phyloP scores from a whole-genome alignment of 164 flowering plant species.

The Dillenia turbinata region DNA sequence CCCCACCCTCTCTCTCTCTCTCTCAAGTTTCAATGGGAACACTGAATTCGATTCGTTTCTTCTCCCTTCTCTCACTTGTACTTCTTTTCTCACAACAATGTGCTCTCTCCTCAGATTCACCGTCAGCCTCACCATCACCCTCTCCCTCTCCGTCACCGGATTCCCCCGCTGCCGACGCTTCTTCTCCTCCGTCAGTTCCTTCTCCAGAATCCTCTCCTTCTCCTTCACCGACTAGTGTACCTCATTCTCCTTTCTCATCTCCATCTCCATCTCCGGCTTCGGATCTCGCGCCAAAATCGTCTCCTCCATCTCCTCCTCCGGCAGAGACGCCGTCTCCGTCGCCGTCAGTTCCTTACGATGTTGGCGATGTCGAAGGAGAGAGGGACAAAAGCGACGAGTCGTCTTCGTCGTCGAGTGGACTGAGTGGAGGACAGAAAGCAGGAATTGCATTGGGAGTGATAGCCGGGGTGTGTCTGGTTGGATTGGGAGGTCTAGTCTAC shows the following conservation, averaged over 20 bases:
- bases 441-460: conserved; percentile 33
- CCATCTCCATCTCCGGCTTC: conserved; percentile 4
- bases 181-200: conserved; percentile 7
- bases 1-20: not conserved
- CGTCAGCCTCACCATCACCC: conserved; percentile 2
- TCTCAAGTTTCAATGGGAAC: not conserved
- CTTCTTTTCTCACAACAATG: conserved; percentile 6
- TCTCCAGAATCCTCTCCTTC: not conserved
- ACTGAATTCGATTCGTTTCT: not conserved
- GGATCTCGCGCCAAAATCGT: not conserved
- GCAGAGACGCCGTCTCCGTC: not conserved
- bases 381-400: no score
- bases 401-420: conserved; percentile 11
- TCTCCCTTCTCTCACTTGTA: not conserved
- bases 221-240: not conserved
- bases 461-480: conserved; percentile 19
- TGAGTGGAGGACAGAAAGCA: conserved; percentile 32
- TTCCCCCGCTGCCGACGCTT: not conserved
- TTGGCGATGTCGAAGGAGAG: no score
- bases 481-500: conserved; percentile 23
- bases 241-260: not conserved
- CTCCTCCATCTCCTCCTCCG: conserved; percentile 16
- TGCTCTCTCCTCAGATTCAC: conserved; percentile 3
- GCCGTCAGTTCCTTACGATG: no score
- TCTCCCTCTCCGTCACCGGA: not conserved